Conservation (phyloP, 1,284 basidiomycete genomes). For the Melanopsichium pennsylvanicum region DNA sequence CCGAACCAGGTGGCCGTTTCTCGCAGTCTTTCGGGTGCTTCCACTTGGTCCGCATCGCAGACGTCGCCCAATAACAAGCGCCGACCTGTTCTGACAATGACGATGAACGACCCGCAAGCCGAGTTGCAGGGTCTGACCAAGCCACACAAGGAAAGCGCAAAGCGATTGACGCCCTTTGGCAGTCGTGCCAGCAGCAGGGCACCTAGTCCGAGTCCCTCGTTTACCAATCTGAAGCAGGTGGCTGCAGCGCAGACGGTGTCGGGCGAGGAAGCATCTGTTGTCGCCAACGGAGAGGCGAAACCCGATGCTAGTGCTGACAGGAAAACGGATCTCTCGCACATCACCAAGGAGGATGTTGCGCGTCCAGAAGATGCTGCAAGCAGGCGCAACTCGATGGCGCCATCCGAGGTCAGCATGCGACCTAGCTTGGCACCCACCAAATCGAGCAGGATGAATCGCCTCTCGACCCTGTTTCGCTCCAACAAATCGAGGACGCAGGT, state of each 20-base stretch:
- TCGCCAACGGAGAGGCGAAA: not conserved
- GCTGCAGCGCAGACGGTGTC: constrained; percentile 9
- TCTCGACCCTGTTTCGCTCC: constrained; percentile 27
- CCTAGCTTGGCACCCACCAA: constrained; percentile 5
- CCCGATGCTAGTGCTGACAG: not conserved
- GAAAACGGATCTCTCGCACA: not conserved
- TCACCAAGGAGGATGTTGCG: not conserved
- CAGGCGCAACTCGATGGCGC: constrained; percentile 22
- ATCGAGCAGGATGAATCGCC: constrained; percentile 7
- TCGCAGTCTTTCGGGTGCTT: constrained; percentile 18
- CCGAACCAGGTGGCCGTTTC: constrained; percentile 32
- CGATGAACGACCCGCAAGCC: constrained; percentile 54
- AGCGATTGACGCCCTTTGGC: constrained; percentile 48
- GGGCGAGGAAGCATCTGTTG: not conserved
- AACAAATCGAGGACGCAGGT: constrained; percentile 17
- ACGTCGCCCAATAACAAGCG: constrained; percentile 10
- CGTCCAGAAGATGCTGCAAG: constrained; percentile 7
- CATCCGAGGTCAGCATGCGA: constrained; percentile 7
- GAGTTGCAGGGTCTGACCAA: constrained; percentile 54
- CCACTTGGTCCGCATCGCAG: constrained; percentile 6
- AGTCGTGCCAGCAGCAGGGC: constrained; percentile 43
- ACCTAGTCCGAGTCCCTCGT: constrained; percentile 39
- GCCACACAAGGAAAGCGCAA: constrained; percentile 30
- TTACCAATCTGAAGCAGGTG: constrained; percentile 23
- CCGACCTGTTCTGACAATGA: constrained; percentile 51